Base-by-base conservation (phyloP, 371 early-diverging fungal genomes). In the Batrachochytrium dendrobatidis region DNA sequence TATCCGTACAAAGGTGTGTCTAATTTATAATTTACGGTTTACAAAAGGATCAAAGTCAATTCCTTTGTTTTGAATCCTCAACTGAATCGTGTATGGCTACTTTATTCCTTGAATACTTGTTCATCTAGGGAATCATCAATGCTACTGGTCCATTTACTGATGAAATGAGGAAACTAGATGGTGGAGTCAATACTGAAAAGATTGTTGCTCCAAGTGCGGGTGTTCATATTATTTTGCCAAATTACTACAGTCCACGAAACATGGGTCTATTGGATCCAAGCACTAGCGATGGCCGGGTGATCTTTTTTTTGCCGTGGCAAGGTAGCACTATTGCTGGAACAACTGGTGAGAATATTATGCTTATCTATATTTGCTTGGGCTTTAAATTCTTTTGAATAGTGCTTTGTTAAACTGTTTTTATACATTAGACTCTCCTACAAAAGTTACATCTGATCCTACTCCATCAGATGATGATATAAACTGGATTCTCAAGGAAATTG, bases 301-400 rank as follows among this genome's bases (percentile, higher is more conserved):
- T 99, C 56, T 99, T 98, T 85, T 92, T 99, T 71, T 69, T 99
- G 62, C 99, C 99, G 7, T 99, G 99, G 98, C 89, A 95, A 72
- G 95, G 94, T 32, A 89, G 89, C 71, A 86, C 88, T 31, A 89
- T 99, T 67, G 98, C 94, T n/a, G 99, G 99, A 34, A 95, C 98
- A 24, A 99, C 99, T 22, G 72, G 65, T 67, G 20, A 50, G 53
- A 33, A 18, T 10, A 22, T 20, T 22, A 53, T 28, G 7, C 24
- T 22, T 4, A 49, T 20, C 7, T 24, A 28, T 7, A 49, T 28
- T 24, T 44, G 26, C 20, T 56, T 25, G 3, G 17, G 31, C 18
- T 28, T 32, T 2, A n/a, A 2, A 3, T 20, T 17, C n/a, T 56
- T 26, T 32, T 8, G 7, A 7, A 5, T 30, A 17, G 45, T n/a